Percentiles rank a stretch among this genome's conserved stretches.
Evolutionary conservation across 495 filamentous ascomycete species (phyloP).

Genomic region (Penicillium psychrofluorescens): DNA sequence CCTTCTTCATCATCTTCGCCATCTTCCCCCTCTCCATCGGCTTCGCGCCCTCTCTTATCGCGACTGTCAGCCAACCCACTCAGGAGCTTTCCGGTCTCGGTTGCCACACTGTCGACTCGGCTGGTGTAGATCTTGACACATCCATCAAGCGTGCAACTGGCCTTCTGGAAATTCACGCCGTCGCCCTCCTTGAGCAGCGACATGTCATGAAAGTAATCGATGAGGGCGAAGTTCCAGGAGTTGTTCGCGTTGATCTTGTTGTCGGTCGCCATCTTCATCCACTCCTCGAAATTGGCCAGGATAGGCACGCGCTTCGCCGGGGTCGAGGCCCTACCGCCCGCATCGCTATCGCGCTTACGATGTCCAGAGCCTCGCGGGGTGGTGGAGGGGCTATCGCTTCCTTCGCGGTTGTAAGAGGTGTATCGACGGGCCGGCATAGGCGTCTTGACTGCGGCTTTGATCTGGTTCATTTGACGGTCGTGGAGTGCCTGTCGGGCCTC

Average conservation of each 20-base stretch:
- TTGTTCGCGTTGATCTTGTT: conserved; percentile 99
- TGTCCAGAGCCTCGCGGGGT: conserved; percentile 51
- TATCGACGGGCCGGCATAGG: conserved; percentile 63
- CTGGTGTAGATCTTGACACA: conserved; percentile 99
- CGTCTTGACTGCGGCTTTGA: conserved; percentile 79
- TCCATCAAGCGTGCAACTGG: conserved; percentile 94
- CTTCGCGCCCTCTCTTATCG: conserved; percentile 64
- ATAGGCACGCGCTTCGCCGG: conserved; percentile 96
- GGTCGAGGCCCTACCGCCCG: conserved; percentile 70
- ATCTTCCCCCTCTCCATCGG: conserved; percentile 53
- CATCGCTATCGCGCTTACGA: conserved; percentile 49
- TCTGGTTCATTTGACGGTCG: conserved; percentile 84
- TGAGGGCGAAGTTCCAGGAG: conserved; percentile 98
- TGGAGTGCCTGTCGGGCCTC: conserved; percentile 84
- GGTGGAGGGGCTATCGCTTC: conserved; percentile 53
- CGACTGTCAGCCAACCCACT: conserved; percentile 91
- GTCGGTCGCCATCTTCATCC: conserved; percentile 99
- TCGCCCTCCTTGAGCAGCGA: conserved; percentile 93
- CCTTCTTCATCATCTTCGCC: conserved; percentile 74
- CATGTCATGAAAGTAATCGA: conserved; percentile 99
- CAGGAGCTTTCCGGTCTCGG: conserved; percentile 90
- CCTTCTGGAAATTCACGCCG: conserved; percentile 96
- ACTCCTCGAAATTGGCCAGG: conserved; percentile 96
- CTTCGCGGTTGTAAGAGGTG: conserved; percentile 54
- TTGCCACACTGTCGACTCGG: conserved; percentile 95